Conservation (phyloP, 805 yeast genomes). For the Metschnikowia arizonensis region DNA sequence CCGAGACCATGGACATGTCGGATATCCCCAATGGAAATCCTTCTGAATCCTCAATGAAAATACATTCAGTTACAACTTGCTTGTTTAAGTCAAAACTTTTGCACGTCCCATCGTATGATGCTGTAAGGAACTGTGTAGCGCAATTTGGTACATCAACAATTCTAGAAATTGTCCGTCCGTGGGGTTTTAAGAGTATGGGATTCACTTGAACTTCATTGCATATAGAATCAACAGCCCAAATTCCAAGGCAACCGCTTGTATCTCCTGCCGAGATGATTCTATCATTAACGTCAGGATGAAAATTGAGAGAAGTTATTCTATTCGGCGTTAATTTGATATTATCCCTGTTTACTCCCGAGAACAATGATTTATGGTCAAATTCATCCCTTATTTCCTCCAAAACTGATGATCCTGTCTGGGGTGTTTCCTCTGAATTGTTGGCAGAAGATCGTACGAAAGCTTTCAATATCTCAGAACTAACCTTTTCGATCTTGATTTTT, state of each 20-base stretch:
- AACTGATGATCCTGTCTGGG: background rate
- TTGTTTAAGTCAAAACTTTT: constrained; percentile 65
- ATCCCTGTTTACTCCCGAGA: constrained; percentile 58
- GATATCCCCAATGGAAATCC: constrained; percentile 59
- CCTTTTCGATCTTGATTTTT: background rate
- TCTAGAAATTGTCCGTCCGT: constrained; percentile 68
- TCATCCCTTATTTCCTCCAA: constrained; percentile 50
- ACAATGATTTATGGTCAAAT: constrained; percentile 48
- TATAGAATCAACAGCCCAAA: constrained; percentile 72
- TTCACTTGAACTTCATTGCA: constrained; percentile 42
- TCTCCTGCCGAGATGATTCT: constrained; percentile 82
- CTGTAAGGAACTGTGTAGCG: constrained; percentile 56
- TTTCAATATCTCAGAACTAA: background rate
- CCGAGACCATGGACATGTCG: constrained; percentile 56
- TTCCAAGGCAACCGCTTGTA: constrained; percentile 77
- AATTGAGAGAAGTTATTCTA: constrained; percentile 66
- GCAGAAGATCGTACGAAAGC: background rate
- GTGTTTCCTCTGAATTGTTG: background rate
- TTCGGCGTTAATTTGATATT: constrained; percentile 67
- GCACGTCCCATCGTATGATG: constrained; percentile 86
- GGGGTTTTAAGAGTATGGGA: constrained; percentile 65
- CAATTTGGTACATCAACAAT: constrained; percentile 50
- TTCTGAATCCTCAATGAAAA: constrained; percentile 47
- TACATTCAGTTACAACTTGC: constrained; percentile 51
- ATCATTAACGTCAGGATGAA: constrained; percentile 69